Base-by-base conservation (phyloP, 352 stramenopile genomes). In the Pythium rishiriense region DNA sequence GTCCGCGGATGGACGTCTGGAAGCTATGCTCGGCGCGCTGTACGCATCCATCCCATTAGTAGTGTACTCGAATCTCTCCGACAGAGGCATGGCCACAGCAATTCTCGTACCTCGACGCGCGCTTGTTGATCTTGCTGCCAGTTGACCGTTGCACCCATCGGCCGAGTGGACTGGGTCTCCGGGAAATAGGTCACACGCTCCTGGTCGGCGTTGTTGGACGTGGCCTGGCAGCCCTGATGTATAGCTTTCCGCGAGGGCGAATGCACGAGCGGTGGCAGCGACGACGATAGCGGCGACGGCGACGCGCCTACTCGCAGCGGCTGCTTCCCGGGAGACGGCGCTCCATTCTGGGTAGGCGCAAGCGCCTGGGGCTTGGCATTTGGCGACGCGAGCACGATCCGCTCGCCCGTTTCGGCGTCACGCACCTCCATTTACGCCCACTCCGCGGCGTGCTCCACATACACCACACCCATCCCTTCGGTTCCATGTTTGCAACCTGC, bases 361-460 rank as follows among this genome's bases (percentile, higher is more conserved):
- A 8, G 9, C 21, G 10, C 37, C 10, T 53, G 24, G 6, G 33
- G 21, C 35, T 48, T 49, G 15, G 37, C 29, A 28, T 37, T 26
- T 22, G 52, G 46, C 41, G 24, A 47, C 21, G 43, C 24, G 21
- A 89, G 21, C 41, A 81, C 66, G 28, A 93, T 59, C 33, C 61
- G 55, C 59, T 91, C 82, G 4, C 80, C 80, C 1, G 79, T 91
- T 71, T 91, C 83, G 45, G 80, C 80, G 42, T 91, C 80, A 28
- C 62, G 62, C 54, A 90, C 79, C 22, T 84, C 50, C 42, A 78
- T 75, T 2, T 43, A 21, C 17, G 37, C n/a, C 58, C 52, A 66
- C 59, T 66, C 7, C n/a, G n/a, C n/a, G n/a, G n/a, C n/a, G n/a
- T n/a, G n/a, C n/a, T n/a, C n/a, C n/a, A n/a, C n/a, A n/a, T n/a